phyloP scores from a whole-genome alignment of 176 grass and related monocot species.

The Stipa capillata region DNA sequence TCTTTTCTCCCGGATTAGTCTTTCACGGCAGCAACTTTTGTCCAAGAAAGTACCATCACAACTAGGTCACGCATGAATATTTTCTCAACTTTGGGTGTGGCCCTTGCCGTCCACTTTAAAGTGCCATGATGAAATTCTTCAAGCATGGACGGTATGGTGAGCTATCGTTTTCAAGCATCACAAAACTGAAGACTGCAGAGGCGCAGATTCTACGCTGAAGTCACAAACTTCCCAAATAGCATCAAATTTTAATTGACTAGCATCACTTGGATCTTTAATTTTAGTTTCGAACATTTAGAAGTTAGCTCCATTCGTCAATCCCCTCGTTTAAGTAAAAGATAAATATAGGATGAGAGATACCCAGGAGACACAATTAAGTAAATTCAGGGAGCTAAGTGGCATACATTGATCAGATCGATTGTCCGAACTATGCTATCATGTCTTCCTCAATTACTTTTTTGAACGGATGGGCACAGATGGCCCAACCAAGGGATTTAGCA shows the following conservation, averaged over 20 bases:
- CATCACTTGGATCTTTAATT: not conserved
- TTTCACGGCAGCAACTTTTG: conserved; percentile 12
- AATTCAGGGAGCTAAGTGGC: not conserved
- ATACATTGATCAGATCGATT: not conserved
- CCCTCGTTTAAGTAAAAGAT: not conserved
- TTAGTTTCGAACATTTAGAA: not conserved
- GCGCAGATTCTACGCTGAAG: not conserved
- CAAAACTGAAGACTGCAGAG: not conserved
- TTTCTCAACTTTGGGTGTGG: conserved; percentile 7
- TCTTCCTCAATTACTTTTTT: not conserved
- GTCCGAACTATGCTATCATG: not conserved
- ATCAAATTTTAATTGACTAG: not conserved
- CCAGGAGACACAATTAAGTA: not conserved
- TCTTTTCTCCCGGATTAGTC: not conserved
- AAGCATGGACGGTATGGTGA: not conserved
- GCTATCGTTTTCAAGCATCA: not conserved
- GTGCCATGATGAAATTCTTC: conserved; percentile 30
- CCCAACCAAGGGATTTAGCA: not conserved
- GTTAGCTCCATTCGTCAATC: not conserved
- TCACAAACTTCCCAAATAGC: not conserved
- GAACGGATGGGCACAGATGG: not conserved
- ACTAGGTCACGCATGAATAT: not conserved
- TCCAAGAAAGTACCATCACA: too few relatives aligned
- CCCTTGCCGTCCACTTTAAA: conserved; percentile 19
- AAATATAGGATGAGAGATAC: not conserved